Evolutionary conservation across 1,284 basidiomycete genomes (phyloP), one percentile per base, ranked within the genome.

Genomic region (Acaromyces ingoldii): DNA sequence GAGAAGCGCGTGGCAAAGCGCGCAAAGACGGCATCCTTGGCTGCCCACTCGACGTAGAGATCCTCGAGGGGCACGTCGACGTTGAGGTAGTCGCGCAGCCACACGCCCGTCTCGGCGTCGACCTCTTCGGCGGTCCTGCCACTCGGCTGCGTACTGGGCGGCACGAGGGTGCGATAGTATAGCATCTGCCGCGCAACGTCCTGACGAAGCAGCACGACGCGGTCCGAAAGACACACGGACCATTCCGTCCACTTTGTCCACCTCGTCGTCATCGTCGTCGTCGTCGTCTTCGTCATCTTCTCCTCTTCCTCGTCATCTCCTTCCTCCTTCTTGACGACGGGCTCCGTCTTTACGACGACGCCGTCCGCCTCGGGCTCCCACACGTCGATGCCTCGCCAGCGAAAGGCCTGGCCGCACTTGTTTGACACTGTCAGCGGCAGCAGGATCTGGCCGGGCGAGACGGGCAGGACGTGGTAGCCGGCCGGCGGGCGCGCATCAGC

Each of bases 81-180:
- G 65, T 92, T 89, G 72, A 98, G 93, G 76, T 98, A 97, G 74
- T 91, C 85, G 21, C 80, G 80, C 15, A 98, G 76, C 86, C 90
- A 93, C 1, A 74, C 63, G 28, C 85, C 72, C 0, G 91, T 95
- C n/a, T 63, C 55, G 2, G 26, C n/a, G 19, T 46, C 40, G 22
- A n/a, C 6, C 19, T 15, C 3, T 15, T 26, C 24, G 22, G 37
- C 41, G 7, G 17, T n/a, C 25, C 13, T 40, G 3, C 13, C 13
- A 17, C 22, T 22, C 25, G 29, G 31, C 25, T 15, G 15, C 4
- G 39, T 15, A 22, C 38, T 22, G n/a, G 34, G 9, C 7, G 56
- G 62, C 1, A 62, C 24, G 2, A 72, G 37, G 0, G 70, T 72
- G 36, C 51, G 58, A 52, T 70, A 58, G 43, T 69, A 69, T 29